Evolutionary conservation across 352 stramenopile genomes (phyloP).

Genomic region (Thraustochytrium sp.): DNA sequence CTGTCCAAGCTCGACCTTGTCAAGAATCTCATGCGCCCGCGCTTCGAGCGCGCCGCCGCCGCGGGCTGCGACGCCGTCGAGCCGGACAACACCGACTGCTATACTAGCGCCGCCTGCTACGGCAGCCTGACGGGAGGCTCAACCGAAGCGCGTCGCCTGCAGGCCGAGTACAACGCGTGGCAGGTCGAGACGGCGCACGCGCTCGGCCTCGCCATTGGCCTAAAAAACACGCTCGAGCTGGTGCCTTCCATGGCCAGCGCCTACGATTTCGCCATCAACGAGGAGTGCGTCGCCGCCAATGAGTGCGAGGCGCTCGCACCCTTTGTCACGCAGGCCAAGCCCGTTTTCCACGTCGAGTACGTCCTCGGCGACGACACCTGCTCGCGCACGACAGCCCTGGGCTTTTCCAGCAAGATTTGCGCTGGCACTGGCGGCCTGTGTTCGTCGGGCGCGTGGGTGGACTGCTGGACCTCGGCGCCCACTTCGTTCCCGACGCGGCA

Average conservation of each 20-base stretch:
- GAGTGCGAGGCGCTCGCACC: not conserved
- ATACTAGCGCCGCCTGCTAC: constrained; percentile 52
- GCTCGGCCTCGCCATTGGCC: constrained; percentile 52
- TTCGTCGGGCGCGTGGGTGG: not conserved
- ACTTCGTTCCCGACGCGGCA: not conserved
- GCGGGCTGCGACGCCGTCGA: constrained; percentile 59
- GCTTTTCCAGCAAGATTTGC: not conserved
- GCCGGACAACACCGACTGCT: constrained; percentile 58
- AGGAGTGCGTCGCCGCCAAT: not conserved
- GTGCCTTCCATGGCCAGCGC: constrained; percentile 38
- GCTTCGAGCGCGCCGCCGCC: constrained; percentile 53
- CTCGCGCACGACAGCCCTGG: not conserved
- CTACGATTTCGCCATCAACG: constrained; percentile 23
- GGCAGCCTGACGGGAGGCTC: constrained; percentile 49
- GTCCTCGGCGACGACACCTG: not conserved
- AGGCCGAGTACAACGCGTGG: constrained; percentile 55
- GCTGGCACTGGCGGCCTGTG: constrained; percentile 14
- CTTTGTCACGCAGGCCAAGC: not conserved
- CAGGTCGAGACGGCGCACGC: constrained; percentile 51
- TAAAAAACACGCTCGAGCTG: constrained; percentile 59
- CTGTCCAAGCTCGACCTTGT: constrained; percentile 49
- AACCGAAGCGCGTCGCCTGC: constrained; percentile 49
- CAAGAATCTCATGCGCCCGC: constrained; percentile 53
- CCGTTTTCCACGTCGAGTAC: constrained; percentile 22
- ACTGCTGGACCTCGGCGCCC: not conserved